A percentile compares a stretch with the other conserved stretches of the same genome.
These are phyloP conservation scores for Perilla frutescens DNA, from an alignment of 257 asterid species.

Conservation along the genomic window DNA sequence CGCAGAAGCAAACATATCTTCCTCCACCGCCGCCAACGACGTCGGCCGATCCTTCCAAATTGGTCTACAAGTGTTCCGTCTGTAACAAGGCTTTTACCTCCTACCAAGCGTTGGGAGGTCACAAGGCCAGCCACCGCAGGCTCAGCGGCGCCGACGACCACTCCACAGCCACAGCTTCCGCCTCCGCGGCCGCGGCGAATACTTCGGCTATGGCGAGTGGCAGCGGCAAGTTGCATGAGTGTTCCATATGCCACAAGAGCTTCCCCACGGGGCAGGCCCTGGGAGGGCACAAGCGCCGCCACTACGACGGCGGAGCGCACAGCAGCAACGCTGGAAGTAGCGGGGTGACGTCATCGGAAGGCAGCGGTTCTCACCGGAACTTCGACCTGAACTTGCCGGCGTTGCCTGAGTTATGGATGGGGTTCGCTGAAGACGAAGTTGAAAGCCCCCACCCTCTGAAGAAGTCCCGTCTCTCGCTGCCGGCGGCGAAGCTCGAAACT, in stretches of 20 bases:
- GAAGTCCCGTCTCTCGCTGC: constrained; percentile 46
- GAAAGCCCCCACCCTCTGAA: constrained; percentile 66
- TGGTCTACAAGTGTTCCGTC: constrained; percentile 53
- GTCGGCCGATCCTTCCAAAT: constrained; percentile 19
- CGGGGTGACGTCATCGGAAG: constrained; percentile 42
- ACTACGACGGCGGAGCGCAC: constrained; percentile 53
- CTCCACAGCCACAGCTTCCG: constrained; percentile 26
- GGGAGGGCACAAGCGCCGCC: constrained; percentile 73
- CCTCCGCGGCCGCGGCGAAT: constrained; percentile 4
- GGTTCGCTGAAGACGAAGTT: constrained; percentile 52
- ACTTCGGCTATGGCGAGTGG: constrained; percentile 8
- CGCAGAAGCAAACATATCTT: constrained; percentile 7
- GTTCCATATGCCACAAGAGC: constrained; percentile 59
- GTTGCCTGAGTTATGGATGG: constrained; percentile 46
- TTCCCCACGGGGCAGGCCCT: constrained; percentile 65
- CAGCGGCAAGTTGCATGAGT: constrained; percentile 54
- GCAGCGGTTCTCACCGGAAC: constrained; percentile 39
- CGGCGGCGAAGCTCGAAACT: constrained; percentile 33
- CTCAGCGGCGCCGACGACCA: constrained; percentile 32
- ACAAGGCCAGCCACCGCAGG: constrained; percentile 74
- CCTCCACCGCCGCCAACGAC: not conserved
- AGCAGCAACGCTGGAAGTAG: constrained; percentile 37
- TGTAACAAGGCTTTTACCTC: constrained; percentile 54
- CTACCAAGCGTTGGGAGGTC: constrained; percentile 73
- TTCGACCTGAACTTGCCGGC: constrained; percentile 62